These are phyloP conservation scores for Arthromyces matolae DNA, from an alignment of 768 basidiomycete species.

Conservation along the genomic window DNA sequence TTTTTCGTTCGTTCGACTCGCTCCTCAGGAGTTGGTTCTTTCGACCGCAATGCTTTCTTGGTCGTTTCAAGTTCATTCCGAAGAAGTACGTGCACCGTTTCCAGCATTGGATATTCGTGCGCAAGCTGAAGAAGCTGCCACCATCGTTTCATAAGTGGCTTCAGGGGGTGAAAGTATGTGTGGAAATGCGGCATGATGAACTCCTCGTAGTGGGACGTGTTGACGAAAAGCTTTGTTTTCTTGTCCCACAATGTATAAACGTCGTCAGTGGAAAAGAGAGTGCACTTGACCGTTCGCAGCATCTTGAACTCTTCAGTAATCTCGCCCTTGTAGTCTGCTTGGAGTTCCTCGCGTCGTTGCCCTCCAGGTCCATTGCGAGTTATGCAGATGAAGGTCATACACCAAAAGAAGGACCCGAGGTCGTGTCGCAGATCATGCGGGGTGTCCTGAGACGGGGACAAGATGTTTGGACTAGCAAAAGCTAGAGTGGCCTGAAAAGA, in stretches of 20 bases:
- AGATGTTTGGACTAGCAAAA: no score
- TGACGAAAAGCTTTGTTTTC: background rate
- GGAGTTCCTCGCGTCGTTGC: background rate
- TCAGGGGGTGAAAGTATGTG: constrained; percentile 7
- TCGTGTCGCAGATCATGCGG: background rate
- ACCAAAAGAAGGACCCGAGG: background rate
- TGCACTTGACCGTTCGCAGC: background rate
- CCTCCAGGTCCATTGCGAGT: background rate
- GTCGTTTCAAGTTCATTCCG: background rate
- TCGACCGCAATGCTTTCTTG: background rate
- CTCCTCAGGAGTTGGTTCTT: background rate
- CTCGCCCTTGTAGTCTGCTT: no score
- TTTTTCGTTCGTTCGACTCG: background rate
- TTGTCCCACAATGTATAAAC: background rate
- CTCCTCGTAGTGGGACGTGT: background rate
- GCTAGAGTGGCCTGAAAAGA: no score
- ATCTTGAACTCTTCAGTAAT: no score
- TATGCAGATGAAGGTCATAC: background rate
- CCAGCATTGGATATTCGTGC: background rate
- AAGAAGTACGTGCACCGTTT: background rate
- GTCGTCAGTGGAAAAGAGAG: background rate
- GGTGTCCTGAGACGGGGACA: no score
- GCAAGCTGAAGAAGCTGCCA: constrained; percentile 1
- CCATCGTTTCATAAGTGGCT: constrained; percentile 2
- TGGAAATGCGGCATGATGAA: background rate